phyloP scores from a whole-genome alignment of 129 eudicot genomes.

The Pulicaria dysenterica region DNA sequence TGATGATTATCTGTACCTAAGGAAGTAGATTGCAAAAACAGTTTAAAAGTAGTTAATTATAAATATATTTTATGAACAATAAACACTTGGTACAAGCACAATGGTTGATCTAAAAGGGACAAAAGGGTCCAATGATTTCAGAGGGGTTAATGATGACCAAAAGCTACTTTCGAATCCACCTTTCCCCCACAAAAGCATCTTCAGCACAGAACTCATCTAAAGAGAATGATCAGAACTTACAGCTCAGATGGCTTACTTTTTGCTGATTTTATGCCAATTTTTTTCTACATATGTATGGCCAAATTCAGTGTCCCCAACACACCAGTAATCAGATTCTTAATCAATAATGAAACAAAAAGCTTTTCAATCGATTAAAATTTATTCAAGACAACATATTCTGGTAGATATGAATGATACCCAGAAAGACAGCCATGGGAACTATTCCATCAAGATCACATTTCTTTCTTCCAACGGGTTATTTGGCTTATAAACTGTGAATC shows the following conservation, averaged over 20 bases:
- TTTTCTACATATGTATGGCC: constrained; percentile 24
- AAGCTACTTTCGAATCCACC: constrained; percentile 39
- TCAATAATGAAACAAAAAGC: not conserved
- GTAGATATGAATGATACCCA: constrained; percentile 18
- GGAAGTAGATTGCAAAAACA: not conserved
- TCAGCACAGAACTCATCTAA: constrained; percentile 36
- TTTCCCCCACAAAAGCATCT: constrained; percentile 39
- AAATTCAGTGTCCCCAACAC: constrained; percentile 15
- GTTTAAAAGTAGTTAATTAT: no score
- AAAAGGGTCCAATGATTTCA: constrained; percentile 38
- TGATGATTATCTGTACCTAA: not conserved
- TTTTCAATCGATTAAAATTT: not conserved
- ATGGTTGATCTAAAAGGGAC: constrained; percentile 40
- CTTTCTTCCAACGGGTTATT: not conserved
- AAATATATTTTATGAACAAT: no score
- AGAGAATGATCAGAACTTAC: constrained; percentile 30
- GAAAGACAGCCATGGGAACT: not conserved
- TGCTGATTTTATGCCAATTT: constrained; percentile 24
- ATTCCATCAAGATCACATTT: constrained; percentile 21
- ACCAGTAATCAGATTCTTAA: constrained; percentile 16
- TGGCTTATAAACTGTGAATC: not conserved
- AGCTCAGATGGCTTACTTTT: constrained; percentile 31
- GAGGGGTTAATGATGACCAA: constrained; percentile 26
- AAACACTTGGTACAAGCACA: constrained; percentile 35
- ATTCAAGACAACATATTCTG: constrained; percentile 12